Evolutionary conservation across 768 basidiomycete species (phyloP).

Genomic region (Brasilioporus rufonigricans): DNA sequence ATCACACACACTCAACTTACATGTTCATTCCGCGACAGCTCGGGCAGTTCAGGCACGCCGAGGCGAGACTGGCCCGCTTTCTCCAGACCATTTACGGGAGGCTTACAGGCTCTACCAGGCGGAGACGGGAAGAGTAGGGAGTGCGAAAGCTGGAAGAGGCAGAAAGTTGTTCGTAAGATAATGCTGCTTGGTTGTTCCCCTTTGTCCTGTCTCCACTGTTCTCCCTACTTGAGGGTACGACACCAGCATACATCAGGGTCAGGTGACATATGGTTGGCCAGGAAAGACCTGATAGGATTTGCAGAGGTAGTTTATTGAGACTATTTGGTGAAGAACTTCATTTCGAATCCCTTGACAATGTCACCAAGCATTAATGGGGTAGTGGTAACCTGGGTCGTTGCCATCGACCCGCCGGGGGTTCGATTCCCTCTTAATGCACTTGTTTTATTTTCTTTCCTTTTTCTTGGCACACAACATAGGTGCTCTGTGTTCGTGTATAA

Average conservation of each 20-base stretch:
- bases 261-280: too few relatives aligned
- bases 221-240: background rate
- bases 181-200: background rate
- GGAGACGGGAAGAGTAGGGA: constrained; percentile 78
- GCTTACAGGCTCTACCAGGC: constrained; percentile 82
- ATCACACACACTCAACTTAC: background rate
- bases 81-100: constrained; percentile 87
- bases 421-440: constrained; percentile 52
- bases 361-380: constrained; percentile 42
- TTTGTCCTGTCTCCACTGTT: background rate
- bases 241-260: too few relatives aligned
- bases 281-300: too few relatives aligned
- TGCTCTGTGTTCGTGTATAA: too few relatives aligned
- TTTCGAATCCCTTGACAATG: too few relatives aligned
- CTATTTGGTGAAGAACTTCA: too few relatives aligned
- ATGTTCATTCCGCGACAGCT: constrained; percentile 40
- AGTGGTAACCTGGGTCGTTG: constrained; percentile 69
- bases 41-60: constrained; percentile 71
- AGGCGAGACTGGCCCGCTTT: constrained; percentile 73
- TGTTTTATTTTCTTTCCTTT: background rate
- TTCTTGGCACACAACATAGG: background rate
- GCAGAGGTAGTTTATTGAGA: too few relatives aligned
- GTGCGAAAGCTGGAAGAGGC: constrained; percentile 64
- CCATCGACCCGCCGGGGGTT: constrained; percentile 86
- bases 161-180: constrained; percentile 70